Conservation (phyloP, 257 asterid species). For the Gentiana dahurica region DNA sequence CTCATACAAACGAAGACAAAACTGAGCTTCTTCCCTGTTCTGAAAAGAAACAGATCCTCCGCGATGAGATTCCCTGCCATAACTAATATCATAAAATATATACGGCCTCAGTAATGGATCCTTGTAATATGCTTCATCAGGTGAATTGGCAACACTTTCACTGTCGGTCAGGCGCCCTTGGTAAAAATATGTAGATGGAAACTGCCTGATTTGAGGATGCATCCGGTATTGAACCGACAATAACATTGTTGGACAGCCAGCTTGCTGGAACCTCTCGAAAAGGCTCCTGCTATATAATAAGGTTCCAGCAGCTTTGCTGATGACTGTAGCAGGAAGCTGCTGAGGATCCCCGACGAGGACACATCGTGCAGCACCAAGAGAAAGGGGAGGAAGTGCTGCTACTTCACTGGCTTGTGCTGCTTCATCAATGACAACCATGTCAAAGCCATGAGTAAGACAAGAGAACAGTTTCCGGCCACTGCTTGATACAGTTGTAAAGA, state of each 20-base stretch:
- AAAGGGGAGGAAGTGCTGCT: conserved; percentile 84
- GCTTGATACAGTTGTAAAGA: conserved; percentile 94
- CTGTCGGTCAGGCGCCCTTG: conserved; percentile 98
- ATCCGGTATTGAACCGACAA: conserved; percentile 93
- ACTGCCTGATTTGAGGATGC: conserved; percentile 96
- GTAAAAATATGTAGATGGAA: conserved; percentile 91
- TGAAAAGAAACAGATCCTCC: conserved; percentile 95
- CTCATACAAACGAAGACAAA: conserved; percentile 87
- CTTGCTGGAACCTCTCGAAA: conserved; percentile 96
- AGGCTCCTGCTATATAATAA: conserved; percentile 95
- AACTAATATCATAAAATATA: conserved; percentile 66
- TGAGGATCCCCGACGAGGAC: conserved; percentile 99
- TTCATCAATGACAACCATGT: conserved; percentile 99
- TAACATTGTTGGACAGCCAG: conserved; percentile 98
- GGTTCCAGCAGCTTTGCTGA: conserved; percentile 98
- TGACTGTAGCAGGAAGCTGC: conserved; percentile 98
- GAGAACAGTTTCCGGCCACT: conserved; percentile 96
- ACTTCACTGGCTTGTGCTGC: conserved; percentile 99
- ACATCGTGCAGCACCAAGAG: conserved; percentile 99
- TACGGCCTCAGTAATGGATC: conserved; percentile 79
- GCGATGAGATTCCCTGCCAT: conserved; percentile 94
- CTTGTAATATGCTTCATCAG: conserved; percentile 77
- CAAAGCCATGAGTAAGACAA: conserved; percentile 93
- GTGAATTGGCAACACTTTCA: conserved; percentile 63
- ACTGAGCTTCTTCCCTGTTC: conserved; percentile 87